A percentile compares a stretch with the other conserved stretches of the same genome.
phyloP scores from a whole-genome alignment of 305 asterid species.

The Fraxinus baroniana region DNA sequence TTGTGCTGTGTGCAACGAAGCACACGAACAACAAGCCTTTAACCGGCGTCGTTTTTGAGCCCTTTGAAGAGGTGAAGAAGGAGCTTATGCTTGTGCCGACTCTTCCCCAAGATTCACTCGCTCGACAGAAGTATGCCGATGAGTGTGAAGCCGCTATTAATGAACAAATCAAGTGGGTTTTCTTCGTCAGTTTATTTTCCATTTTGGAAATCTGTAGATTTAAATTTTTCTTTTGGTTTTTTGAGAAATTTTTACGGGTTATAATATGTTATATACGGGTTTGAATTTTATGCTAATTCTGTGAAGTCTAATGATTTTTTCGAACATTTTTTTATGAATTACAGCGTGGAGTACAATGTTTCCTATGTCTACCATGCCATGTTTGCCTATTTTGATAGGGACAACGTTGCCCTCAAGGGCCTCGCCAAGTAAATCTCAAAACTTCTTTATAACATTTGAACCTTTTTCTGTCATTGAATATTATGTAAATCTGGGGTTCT shows the following conservation, averaged over 20 bases:
- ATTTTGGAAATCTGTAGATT: not conserved
- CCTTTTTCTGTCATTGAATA: not conserved
- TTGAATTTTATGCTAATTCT: not conserved
- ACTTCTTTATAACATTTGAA: not conserved
- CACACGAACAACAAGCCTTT: constrained; percentile 35
- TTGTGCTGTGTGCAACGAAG: constrained; percentile 37
- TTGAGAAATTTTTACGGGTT: not conserved
- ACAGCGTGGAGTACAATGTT: constrained; percentile 93
- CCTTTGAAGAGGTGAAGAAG: constrained; percentile 67
- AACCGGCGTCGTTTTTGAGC: constrained; percentile 68
- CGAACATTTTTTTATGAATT: constrained; percentile 6
- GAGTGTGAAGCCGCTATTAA: constrained; percentile 37
- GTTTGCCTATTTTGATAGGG: constrained; percentile 87
- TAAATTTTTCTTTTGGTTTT: not conserved
- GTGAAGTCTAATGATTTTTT: not conserved
- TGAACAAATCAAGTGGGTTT: constrained; percentile 58
- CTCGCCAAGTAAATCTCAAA: constrained; percentile 60
- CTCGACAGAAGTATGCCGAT: constrained; percentile 32
- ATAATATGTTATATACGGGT: not conserved
- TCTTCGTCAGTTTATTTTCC: not conserved
- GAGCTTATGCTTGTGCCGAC: constrained; percentile 69
- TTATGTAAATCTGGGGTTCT: not conserved
- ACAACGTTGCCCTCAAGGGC: constrained; percentile 87
- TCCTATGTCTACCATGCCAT: constrained; percentile 90
- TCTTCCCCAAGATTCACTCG: constrained; percentile 48